Evolutionary conservation across 345 rosid genomes (phyloP).

Genomic region (Pugionium cornutum): DNA sequence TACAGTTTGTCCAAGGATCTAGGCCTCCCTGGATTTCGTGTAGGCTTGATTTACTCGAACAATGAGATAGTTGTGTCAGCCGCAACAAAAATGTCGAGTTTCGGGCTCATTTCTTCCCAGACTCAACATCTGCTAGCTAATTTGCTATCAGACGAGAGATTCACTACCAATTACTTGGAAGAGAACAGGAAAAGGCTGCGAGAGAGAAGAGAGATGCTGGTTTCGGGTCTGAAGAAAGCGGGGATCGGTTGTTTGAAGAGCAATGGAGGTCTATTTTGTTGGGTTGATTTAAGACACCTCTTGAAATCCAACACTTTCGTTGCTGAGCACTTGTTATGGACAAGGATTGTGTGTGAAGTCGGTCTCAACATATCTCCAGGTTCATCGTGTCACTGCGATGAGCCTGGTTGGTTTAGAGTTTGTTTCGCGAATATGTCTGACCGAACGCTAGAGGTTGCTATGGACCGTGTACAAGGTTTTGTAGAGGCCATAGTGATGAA

Average conservation of each 20-base stretch:
- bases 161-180: slow-evolving; percentile 52
- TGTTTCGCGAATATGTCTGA: slow-evolving; percentile 76
- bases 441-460: slow-evolving; percentile 49
- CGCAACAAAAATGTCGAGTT: slow-evolving; percentile 91
- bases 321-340: slow-evolving; percentile 74
- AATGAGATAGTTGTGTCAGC: slow-evolving; percentile 59
- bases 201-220: slow-evolving; percentile 52
- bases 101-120: slow-evolving; percentile 83
- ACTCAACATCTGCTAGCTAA: slow-evolving; percentile 66
- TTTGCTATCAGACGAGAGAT: slow-evolving; percentile 62
- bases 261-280: slow-evolving; percentile 81
- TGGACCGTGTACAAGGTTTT: slow-evolving; percentile 52
- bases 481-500: slow-evolving; percentile 25
- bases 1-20: slow-evolving; percentile 85
- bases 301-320: slow-evolving; percentile 57
- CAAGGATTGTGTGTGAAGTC: slow-evolving; percentile 57
- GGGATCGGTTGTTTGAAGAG: slow-evolving; percentile 65
- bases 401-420: slow-evolving; percentile 87
- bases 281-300: slow-evolving; percentile 80
- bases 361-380: slow-evolving; percentile 83
- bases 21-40: slow-evolving; percentile 88
- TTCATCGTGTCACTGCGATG: slow-evolving; percentile 76
- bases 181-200: slow-evolving; percentile 62
- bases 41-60: slow-evolving; percentile 76
- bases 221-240: slow-evolving; percentile 55